phyloP scores from a whole-genome alignment of 2,329 filamentous ascomycete genomes.

The Penicillium sp. region DNA sequence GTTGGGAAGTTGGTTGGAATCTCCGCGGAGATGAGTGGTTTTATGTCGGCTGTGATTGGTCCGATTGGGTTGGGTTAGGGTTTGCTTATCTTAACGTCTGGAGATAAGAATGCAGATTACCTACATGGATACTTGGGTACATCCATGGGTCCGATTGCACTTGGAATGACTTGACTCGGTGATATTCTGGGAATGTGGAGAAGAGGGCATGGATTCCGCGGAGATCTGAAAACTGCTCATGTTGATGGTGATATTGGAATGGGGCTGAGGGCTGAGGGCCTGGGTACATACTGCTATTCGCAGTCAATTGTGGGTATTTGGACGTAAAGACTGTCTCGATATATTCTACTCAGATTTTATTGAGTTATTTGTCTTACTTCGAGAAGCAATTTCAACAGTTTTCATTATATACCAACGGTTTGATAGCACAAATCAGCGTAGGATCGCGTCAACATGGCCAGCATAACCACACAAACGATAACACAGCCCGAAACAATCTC shows the following conservation, averaged over 20 bases:
- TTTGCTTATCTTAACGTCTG: conserved; percentile 1
- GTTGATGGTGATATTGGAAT: no score
- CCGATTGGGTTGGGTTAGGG: neutral
- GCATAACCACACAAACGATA: conserved; percentile 21
- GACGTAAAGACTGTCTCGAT: neutral
- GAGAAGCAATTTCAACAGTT: neutral
- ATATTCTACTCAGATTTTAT: neutral
- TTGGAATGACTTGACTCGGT: neutral
- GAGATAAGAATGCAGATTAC: conserved; percentile 2
- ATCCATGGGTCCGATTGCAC: no score
- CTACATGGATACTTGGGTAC: no score
- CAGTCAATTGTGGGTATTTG: neutral
- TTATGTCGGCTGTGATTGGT: conserved; percentile 7
- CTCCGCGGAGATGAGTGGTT: conserved; percentile 19
- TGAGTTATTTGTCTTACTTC: neutral
- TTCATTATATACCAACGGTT: neutral
- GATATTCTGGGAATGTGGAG: neutral
- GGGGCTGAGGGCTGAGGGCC: neutral
- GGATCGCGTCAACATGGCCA: conserved; percentile 20
- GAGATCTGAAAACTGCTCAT: neutral
- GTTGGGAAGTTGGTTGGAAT: neutral
- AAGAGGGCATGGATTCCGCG: neutral
- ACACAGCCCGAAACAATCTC: conserved; percentile 10
- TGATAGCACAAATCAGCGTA: neutral
- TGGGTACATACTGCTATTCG: neutral